Evolutionary conservation across 176 grass and related monocot genomes (phyloP), one percentile per base, ranked within the genome.

Genomic region (Canna indica): DNA sequence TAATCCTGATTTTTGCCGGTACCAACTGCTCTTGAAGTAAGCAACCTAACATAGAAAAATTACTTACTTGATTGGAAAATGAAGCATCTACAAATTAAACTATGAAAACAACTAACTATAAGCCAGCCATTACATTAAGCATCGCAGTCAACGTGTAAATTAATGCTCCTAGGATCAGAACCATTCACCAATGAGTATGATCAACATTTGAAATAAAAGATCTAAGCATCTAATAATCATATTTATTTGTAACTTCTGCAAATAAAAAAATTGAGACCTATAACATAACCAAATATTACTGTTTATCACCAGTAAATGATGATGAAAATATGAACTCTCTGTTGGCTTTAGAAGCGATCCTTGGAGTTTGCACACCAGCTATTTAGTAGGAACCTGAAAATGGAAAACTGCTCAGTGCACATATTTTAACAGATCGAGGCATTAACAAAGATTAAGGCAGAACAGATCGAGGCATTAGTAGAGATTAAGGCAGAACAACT

Each of bases 271-370:
- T 18, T 39, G 25, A 61, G 14, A 41, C 13, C 4, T 1, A 5
- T 15, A 65, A 74, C 13, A 58, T 4, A 76, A 67, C 4, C 2
- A 78, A 80, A 80, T 14, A 85, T 90, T 89, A 97, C 86, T 90
- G 88, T 81, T 92, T 97, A 87, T 97, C 86, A 59, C 93, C 93
- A 33, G 86, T 97, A 84, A 97, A 97, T 72, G 88, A 91, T 70
- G 88, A 90, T 42, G 86, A 97, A 83, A 90, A 97, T 79, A 97
- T 97, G 60, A 90, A 97, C 70, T 97, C 93, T 81, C 93, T 85
- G 76, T 87, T 97, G 72, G 88, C 80, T 90, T 97, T 86, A 65
- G 93, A 97, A 79, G 93, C 88, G 67, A 97, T 90, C 73, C 78
- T 97, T 12, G 84, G 90, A 66, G 93, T 87, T 72, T 92, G 93